Conservation (phyloP, 371 early-diverging fungal species). For the Conidiobolus incongruus region DNA sequence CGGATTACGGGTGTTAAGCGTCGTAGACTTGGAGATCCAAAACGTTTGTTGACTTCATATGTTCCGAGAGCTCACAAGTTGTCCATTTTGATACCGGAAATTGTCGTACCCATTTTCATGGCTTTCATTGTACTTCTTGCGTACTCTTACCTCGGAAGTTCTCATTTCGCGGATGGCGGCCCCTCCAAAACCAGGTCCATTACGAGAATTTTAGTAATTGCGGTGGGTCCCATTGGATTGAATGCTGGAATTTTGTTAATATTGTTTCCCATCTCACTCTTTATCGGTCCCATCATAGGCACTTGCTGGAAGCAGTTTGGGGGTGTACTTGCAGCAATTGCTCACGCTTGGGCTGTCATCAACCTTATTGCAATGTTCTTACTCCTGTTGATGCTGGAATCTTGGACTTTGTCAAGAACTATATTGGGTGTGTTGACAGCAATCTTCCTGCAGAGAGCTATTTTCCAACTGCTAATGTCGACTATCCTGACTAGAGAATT, state of each 20-base stretch:
- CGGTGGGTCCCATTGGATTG: constrained; percentile 42
- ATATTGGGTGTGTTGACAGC: constrained; percentile 31
- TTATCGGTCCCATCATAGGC: constrained; percentile 33
- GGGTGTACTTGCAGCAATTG: constrained; percentile 38
- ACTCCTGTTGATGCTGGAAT: constrained; percentile 38
- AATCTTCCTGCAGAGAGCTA: constrained; percentile 32
- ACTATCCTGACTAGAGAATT: constrained; percentile 58
- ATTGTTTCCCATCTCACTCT: constrained; percentile 41
- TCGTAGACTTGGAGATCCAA: constrained; percentile 29
- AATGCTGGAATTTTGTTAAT: constrained; percentile 41
- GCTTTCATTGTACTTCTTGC: constrained; percentile 31
- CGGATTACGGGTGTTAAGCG: constrained; percentile 67
- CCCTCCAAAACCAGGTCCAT: too few relatives aligned
- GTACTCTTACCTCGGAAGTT: neutral
- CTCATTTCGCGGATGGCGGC: too few relatives aligned
- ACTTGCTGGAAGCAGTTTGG: constrained; percentile 44
- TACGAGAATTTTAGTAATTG: constrained; percentile 13
- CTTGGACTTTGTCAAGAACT: constrained; percentile 29
- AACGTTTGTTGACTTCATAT: constrained; percentile 23
- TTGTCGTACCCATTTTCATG: constrained; percentile 40
- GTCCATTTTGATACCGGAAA: constrained; percentile 51
- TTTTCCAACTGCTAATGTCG: constrained; percentile 38
- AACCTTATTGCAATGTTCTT: constrained; percentile 31
- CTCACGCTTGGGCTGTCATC: constrained; percentile 38
- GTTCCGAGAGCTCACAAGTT: constrained; percentile 37